Conservation (phyloP, 495 filamentous ascomycete genomes). For the Tuber calosporum region DNA sequence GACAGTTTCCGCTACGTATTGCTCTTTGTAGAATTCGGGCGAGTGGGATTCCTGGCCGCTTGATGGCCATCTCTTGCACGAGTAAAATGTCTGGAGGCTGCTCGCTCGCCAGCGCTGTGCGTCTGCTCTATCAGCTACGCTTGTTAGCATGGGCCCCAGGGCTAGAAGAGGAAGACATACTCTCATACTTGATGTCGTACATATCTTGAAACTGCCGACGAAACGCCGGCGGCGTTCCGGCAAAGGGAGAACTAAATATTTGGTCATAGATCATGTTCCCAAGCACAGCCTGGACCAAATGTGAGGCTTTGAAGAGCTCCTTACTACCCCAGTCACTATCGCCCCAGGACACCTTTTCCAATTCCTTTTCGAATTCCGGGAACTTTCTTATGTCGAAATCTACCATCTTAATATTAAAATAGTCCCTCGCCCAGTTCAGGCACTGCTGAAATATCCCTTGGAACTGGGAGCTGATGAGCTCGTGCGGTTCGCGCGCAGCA, state of each 20-base stretch:
- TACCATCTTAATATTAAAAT: conserved; percentile 19
- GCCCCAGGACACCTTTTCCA: conserved; percentile 9
- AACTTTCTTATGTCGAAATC: conserved; percentile 10
- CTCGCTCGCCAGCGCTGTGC: conserved; percentile 23
- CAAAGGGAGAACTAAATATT: conserved; percentile 13
- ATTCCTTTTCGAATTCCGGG: conserved; percentile 7
- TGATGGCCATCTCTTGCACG: not conserved
- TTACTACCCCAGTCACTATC: conserved; percentile 4
- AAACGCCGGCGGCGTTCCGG: conserved; percentile 6
- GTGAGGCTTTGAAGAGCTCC: conserved; percentile 14
- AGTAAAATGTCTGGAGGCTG: not conserved
- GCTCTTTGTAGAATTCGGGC: not conserved
- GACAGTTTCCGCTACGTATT: not conserved
- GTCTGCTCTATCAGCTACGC: conserved; percentile 15
- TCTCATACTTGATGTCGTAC: conserved; percentile 15
- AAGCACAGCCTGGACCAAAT: conserved; percentile 25
- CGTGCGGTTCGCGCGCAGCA: conserved; percentile 7
- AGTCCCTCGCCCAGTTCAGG: conserved; percentile 24
- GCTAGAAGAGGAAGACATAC: conserved; percentile 9
- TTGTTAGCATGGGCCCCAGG: not conserved
- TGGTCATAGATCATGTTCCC: conserved; percentile 13
- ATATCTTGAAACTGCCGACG: conserved; percentile 1
- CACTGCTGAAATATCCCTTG: conserved; percentile 16
- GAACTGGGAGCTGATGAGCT: conserved; percentile 16
- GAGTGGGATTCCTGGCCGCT: not conserved